Base-by-base conservation (phyloP, 2,329 filamentous ascomycete genomes). In the Botrytis byssoidea region DNA sequence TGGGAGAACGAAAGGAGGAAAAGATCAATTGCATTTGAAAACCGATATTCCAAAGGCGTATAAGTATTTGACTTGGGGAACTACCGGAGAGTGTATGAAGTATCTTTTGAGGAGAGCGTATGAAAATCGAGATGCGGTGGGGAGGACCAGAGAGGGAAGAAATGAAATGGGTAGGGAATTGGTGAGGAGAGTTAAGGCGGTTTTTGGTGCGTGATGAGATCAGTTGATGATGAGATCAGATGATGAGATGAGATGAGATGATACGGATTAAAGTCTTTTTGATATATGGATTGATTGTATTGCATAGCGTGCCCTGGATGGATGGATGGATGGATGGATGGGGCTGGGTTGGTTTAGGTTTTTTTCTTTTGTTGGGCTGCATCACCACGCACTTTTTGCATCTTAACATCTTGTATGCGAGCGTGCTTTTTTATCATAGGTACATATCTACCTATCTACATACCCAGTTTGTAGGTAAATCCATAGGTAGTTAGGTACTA, bases 51-150 rank as follows among this genome's bases (percentile, higher is more conserved):
- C 85, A 0, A 82, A 83, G 71, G 85, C 85, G 3, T 91, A 89
- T 83, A 92, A 92, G 83, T 92, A 92, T 79, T 83, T 92, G 22
- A 89, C 91, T 42, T 92, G 90, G 90, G 90, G 90, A 14, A 88
- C 89, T 20, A 91, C 89, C 1, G 88, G 89, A 73, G 93, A 97
- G 84, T 97, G 95, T 82, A 89, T 97, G 77, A 92, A 94, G 67
- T 92, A 91, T 81, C 82, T 92, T 9, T 84, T 83, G n/a, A 84
- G 92, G 59, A 86, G 92, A 29, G 91, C 91, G 35, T 86, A 94
- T 65, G 92, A 95, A 85, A 95, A 95, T 83, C 87, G 87, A 76
- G 91, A 92, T 76, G 91, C 91, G 4, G 87, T 92, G 63, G 84
- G 88, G 80, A 83, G 91, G 74, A 93, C 91, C 40, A 85, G 83